Conservation (phyloP, 116 monocot genomes). For the Papilionanthe hybrid region DNA sequence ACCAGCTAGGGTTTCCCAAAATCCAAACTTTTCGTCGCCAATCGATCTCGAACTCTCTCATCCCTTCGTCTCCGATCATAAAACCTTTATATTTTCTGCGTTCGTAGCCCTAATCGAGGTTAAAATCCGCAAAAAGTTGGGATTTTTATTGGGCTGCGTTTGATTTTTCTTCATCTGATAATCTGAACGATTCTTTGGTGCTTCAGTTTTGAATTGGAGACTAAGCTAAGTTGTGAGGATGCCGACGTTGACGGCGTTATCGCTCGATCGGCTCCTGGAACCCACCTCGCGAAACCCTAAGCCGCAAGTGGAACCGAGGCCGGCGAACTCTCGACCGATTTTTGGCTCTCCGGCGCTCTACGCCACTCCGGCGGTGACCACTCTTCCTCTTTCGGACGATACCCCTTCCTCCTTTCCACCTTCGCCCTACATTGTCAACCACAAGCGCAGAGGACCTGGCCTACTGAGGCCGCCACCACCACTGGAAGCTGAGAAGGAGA, state of each 20-base stretch:
- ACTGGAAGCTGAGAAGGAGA: conserved; percentile 4
- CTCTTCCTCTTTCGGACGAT: conserved; percentile 59
- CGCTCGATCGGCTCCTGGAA: conserved; percentile 42
- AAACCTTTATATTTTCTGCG: background rate
- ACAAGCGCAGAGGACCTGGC: conserved; percentile 54
- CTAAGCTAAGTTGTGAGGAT: conserved; percentile 11
- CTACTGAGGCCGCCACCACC: conserved; percentile 26
- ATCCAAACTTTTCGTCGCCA: background rate
- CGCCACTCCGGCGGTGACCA: conserved; percentile 49
- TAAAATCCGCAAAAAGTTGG: background rate
- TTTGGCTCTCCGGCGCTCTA: conserved; percentile 51
- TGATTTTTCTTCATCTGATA: background rate
- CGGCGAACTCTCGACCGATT: conserved; percentile 7
- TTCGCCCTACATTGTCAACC: conserved; percentile 64
- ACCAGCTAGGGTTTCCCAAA: background rate
- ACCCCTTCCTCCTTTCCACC: conserved; percentile 46
- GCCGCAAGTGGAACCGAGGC: conserved; percentile 7
- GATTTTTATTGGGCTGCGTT: background rate
- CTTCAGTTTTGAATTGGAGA: background rate
- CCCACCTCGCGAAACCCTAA: conserved; percentile 28
- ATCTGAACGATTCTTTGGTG: background rate
- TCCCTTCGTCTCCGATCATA: background rate
- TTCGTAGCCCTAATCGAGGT: background rate
- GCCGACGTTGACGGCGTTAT: conserved; percentile 44
- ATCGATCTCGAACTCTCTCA: background rate